These are phyloP conservation scores for Mortierella polycephala DNA, from an alignment of 371 early-diverging fungal species.

Conservation along the genomic window DNA sequence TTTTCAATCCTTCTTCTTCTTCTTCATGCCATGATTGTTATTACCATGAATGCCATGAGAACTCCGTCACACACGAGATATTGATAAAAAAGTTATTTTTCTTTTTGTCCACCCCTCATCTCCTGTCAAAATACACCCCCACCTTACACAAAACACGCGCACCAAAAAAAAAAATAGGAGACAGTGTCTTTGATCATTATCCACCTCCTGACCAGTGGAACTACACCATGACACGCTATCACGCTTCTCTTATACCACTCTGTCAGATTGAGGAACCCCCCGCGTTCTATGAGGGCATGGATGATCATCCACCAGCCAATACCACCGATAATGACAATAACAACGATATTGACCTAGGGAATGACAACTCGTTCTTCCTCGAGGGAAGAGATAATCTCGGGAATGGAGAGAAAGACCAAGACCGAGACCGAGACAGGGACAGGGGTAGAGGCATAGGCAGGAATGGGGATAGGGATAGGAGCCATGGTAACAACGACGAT, in stretches of 20 bases:
- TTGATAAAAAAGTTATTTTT: too few relatives aligned
- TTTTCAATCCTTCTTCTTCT: too few relatives aligned
- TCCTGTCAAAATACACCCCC: conserved; percentile 4
- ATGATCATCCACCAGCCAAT: conserved; percentile 18
- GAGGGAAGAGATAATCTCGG: conserved; percentile 6
- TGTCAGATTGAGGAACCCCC: conserved; percentile 46
- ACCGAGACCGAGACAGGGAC: conserved; percentile 6
- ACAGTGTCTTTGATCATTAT: conserved; percentile 32
- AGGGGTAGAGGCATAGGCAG: conserved; percentile 1
- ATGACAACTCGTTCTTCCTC: conserved; percentile 9
- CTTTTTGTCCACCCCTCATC: background rate
- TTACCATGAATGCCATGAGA: too few relatives aligned
- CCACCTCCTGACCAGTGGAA: conserved; percentile 52
- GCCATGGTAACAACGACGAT: conserved; percentile 10
- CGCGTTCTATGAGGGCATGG: conserved; percentile 41
- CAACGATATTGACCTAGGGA: too few relatives aligned
- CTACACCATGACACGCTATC: conserved; percentile 52
- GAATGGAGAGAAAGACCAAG: too few relatives aligned
- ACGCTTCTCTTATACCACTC: conserved; percentile 48
- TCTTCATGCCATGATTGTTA: conserved; percentile 4
- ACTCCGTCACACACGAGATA: too few relatives aligned
- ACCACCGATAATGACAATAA: conserved; percentile 10
- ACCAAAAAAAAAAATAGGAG: conserved; percentile 39
- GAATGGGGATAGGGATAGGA: background rate
- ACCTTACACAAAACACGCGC: background rate